These are phyloP conservation scores for Puccinia hordei DNA, from an alignment of 1,284 basidiomycete genomes.

Conservation along the genomic window DNA sequence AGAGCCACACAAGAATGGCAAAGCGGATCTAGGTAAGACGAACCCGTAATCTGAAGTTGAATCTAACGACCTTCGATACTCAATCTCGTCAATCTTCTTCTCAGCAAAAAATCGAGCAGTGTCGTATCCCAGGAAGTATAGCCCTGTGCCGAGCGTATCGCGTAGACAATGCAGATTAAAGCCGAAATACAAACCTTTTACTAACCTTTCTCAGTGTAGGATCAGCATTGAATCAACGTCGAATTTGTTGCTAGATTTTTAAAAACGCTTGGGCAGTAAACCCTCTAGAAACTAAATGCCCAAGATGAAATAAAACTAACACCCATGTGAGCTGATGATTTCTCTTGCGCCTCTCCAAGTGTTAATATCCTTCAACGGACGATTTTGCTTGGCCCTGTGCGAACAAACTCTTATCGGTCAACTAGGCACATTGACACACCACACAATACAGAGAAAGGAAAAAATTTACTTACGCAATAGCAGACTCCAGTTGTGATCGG, in stretches of 20 bases:
- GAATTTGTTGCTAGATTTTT: neutral
- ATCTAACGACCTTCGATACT: slow-evolving; percentile 57
- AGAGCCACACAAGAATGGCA: slow-evolving; percentile 83
- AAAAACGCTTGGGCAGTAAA: neutral
- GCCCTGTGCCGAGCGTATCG: slow-evolving; percentile 76
- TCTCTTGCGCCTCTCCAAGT: slow-evolving; percentile 47
- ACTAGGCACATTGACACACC: no score
- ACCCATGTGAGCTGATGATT: slow-evolving; percentile 45
- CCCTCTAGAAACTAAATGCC: no score
- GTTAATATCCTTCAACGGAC: slow-evolving; percentile 41
- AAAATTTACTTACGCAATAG: slow-evolving; percentile 40
- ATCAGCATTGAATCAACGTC: slow-evolving; percentile 10
- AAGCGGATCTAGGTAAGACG: slow-evolving; percentile 68
- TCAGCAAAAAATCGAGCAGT: slow-evolving; percentile 71
- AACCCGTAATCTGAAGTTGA: slow-evolving; percentile 74
- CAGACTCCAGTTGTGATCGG: slow-evolving; percentile 48
- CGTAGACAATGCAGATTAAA: slow-evolving; percentile 64
- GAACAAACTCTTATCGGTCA: no score
- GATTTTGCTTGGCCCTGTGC: slow-evolving; percentile 42
- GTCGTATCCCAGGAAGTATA: slow-evolving; percentile 87
- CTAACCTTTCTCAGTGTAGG: slow-evolving; percentile 34
- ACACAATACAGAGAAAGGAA: neutral
- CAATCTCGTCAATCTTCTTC: slow-evolving; percentile 64
- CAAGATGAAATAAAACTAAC: slow-evolving; percentile 25
- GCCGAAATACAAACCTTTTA: slow-evolving; percentile 48